A percentile compares a stretch with the other conserved stretches of the same genome.
These are phyloP conservation scores for Sungouiella blattae DNA, from an alignment of 805 yeast genomes.

Conservation along the genomic window DNA sequence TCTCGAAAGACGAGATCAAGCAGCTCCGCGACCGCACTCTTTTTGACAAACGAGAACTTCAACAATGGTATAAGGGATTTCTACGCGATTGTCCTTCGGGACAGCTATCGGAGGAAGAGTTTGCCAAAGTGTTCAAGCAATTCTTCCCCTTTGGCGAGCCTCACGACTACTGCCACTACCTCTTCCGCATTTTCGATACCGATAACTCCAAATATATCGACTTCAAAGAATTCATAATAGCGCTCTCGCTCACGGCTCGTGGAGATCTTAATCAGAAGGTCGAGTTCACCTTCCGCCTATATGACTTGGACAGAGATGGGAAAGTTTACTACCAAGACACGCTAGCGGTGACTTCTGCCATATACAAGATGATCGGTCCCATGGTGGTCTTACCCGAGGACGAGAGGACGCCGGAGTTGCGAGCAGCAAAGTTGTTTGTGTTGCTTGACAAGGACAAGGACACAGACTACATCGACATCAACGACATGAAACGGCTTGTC, in stretches of 20 bases:
- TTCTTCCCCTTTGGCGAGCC: constrained; percentile 99
- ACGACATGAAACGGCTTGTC: constrained; percentile 80
- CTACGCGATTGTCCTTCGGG: constrained; percentile 92
- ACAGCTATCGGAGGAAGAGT: constrained; percentile 79
- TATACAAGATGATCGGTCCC: constrained; percentile 92
- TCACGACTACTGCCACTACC: constrained; percentile 79
- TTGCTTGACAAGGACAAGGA: constrained; percentile 68
- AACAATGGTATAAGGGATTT: constrained; percentile 98
- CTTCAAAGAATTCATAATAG: constrained; percentile 88
- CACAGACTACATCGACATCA: constrained; percentile 62
- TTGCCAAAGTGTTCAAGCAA: constrained; percentile 88
- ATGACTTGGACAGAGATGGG: constrained; percentile 82
- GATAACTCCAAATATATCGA: constrained; percentile 79
- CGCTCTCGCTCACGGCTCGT: constrained; percentile 80
- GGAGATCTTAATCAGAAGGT: constrained; percentile 83
- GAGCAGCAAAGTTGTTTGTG: constrained; percentile 78
- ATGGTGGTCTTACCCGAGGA: constrained; percentile 88
- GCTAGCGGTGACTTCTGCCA: constrained; percentile 73
- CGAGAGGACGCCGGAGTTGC: constrained; percentile 85
- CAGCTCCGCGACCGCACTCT: constrained; percentile 81
- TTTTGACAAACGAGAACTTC: constrained; percentile 89
- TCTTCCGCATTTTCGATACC: constrained; percentile 84
- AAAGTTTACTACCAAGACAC: constrained; percentile 73
- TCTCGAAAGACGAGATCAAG: constrained; percentile 85
- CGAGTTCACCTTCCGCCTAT: constrained; percentile 84